Evolutionary conservation across 805 yeast genomes (phyloP).

Genomic region (Saccharomycopsis fermentans): DNA sequence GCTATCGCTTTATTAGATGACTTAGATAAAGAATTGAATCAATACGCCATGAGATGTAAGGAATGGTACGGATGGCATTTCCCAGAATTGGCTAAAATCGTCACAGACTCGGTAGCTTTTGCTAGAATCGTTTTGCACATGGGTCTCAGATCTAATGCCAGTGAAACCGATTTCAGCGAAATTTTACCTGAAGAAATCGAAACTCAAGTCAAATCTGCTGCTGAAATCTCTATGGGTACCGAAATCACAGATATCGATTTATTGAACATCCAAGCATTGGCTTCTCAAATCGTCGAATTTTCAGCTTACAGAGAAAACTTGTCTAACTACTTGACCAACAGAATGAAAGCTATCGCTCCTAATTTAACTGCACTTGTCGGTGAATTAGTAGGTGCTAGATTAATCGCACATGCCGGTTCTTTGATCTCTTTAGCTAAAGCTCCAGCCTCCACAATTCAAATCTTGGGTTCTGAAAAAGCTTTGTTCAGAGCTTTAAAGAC

Average conservation of each 20-base stretch:
- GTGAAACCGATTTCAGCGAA: conserved; percentile 81
- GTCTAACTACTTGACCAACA: conserved; percentile 78
- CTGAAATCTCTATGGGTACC: conserved; percentile 99
- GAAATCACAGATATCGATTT: conserved; percentile 91
- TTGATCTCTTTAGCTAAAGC: conserved; percentile 91
- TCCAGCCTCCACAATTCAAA: conserved; percentile 97
- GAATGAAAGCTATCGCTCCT: conserved; percentile 99
- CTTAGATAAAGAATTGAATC: conserved; percentile 93
- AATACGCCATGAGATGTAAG: conserved; percentile 97
- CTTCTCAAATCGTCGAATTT: conserved; percentile 93
- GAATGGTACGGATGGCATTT: conserved; percentile 99
- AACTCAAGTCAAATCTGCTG: conserved; percentile 87
- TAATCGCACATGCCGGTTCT: conserved; percentile 96
- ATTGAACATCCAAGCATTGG: conserved; percentile 78
- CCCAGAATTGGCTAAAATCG: conserved; percentile 97
- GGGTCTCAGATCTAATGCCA: conserved; percentile 90
- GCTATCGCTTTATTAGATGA: conserved; percentile 96
- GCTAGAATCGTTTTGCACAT: conserved; percentile 88
- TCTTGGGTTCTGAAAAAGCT: conserved; percentile 98
- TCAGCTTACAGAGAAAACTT: conserved; percentile 95
- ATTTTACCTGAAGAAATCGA: conserved; percentile 90
- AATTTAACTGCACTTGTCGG: conserved; percentile 92
- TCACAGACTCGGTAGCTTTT: conserved; percentile 90
- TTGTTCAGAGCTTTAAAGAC: conserved; percentile 97
- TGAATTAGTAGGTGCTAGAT: conserved; percentile 96